Evolutionary conservation across 2,329 filamentous ascomycete species (phyloP), one percentile per base, ranked within the genome.

Genomic region (Talaromyces sp.): DNA sequence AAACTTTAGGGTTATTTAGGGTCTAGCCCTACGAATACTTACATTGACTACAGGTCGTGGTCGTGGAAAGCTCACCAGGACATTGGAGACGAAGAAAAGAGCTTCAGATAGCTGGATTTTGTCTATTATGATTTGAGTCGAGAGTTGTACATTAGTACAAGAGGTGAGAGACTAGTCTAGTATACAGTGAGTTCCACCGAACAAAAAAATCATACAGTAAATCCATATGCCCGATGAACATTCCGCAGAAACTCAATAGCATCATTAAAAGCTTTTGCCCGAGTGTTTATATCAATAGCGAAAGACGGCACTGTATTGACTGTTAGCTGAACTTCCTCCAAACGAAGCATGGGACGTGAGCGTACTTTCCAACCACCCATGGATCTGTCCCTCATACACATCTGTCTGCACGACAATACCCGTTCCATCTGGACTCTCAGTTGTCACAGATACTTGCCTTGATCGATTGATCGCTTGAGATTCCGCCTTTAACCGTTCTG

Each of bases 351-450:
- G 15, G 40, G 7, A 29, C 7, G 27, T 47, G 15, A 6, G 5
- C 58, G 3, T 49, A 61, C 40, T 54, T 47, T 61, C 58, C 40
- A 61, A 36, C 43, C 58, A 61, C 2, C 43, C 58, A 25, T 61
- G 25, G 47, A 49, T 61, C 19, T 61, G 58, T 13, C 58, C 58
- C 27, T 49, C 58, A 49, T 47, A 61, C 2, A 61, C 15, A 22
- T 49, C 58, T 5, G 58, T 34, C 10, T 43, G 27, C 27, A 47
- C 40, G 10, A 47, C 27, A 49, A 49, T 49, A 10, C 5, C 17
- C 1, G 2, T 34, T 36, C 58, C 58, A 49, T 47, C 11, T 25
- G 27, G 40, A 15, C 47, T 17, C 2, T 51, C 47, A 15, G 25
- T 3, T 25, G 25, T 51, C 47, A 29, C 5, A 17, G 47, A 51